Percentiles rank a stretch among this genome's conserved stretches.
Conservation (phyloP, 768 basidiomycete species). For the Trametes sanguinea region DNA sequence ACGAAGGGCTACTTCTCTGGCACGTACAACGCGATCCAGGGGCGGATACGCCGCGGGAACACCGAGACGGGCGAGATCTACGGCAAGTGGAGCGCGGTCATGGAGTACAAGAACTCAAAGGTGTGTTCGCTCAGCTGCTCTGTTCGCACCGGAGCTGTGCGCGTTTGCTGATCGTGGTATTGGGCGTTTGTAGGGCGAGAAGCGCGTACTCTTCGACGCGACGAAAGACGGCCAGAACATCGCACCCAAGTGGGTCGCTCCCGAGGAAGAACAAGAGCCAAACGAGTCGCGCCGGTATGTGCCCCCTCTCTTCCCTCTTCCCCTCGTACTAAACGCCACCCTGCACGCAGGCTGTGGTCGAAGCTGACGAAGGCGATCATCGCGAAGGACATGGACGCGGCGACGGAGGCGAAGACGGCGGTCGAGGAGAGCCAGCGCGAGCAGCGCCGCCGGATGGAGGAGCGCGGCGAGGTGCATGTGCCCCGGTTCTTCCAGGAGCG, state of each 20-base stretch:
- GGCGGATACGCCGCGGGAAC: slow-evolving; percentile 67
- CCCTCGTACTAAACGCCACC: not conserved
- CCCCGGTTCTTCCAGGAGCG: slow-evolving; percentile 79
- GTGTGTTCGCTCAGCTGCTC: slow-evolving; percentile 39
- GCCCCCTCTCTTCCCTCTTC: not conserved
- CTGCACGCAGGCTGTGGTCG: slow-evolving; percentile 66
- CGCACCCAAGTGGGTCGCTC: slow-evolving; percentile 80
- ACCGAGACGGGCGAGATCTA: slow-evolving; percentile 81
- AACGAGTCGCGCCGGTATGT: slow-evolving; percentile 86
- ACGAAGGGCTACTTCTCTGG: slow-evolving; percentile 99
- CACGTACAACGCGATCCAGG: slow-evolving; percentile 88
- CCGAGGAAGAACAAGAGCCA: slow-evolving; percentile 84
- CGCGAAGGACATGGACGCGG: slow-evolving; percentile 90
- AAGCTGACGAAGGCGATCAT: slow-evolving; percentile 84
- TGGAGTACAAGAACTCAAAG: slow-evolving; percentile 79
- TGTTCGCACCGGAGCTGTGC: not conserved
- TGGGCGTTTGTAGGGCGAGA: slow-evolving; percentile 43
- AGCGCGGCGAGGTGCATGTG: slow-evolving; percentile 64
- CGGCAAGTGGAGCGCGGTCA: slow-evolving; percentile 88
- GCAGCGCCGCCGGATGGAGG: slow-evolving; percentile 69
- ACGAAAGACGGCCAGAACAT: slow-evolving; percentile 70
- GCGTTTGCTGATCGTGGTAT: not conserved
- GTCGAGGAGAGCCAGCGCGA: slow-evolving; percentile 95
- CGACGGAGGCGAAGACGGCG: slow-evolving; percentile 83
- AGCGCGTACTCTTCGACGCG: slow-evolving; percentile 84